phyloP scores from a whole-genome alignment of 2,329 filamentous ascomycete species.

The Drechmeria coniospora region DNA sequence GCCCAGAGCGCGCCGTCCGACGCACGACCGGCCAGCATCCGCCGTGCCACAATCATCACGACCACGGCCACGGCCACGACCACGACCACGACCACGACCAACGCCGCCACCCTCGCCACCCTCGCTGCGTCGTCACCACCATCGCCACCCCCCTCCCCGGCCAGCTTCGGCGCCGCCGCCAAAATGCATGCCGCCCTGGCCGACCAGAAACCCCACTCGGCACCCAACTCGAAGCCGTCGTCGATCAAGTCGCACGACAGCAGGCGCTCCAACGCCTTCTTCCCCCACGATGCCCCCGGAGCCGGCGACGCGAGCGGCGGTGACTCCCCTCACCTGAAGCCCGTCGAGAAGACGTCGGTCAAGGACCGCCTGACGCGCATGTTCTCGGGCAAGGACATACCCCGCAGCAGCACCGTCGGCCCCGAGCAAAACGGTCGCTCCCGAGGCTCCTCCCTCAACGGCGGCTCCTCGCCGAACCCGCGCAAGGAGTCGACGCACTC shows the following conservation, averaged over 20 bases:
- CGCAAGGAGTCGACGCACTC: slow-evolving; percentile 28
- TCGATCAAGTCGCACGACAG: slow-evolving; percentile 33
- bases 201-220: slow-evolving; percentile 23
- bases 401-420: slow-evolving; percentile 18
- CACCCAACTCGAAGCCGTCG: slow-evolving; percentile 31
- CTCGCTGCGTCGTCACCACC: slow-evolving; percentile 1
- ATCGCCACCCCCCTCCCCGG: slow-evolving; percentile 1
- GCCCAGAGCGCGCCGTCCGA: too few relatives aligned
- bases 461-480: slow-evolving; percentile 19
- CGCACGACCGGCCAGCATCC: too few relatives aligned
- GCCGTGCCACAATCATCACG: not conserved
- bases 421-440: slow-evolving; percentile 17
- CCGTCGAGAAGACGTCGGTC: slow-evolving; percentile 41
- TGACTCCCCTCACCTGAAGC: slow-evolving; percentile 14
- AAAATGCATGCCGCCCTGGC: slow-evolving; percentile 18
- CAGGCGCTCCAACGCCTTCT: slow-evolving; percentile 23
- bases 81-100: not conserved
- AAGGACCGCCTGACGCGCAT: slow-evolving; percentile 50
- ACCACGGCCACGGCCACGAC: too few relatives aligned
- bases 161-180: not conserved
- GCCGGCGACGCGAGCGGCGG: slow-evolving; percentile 8
- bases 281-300: slow-evolving; percentile 24
- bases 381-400: slow-evolving; percentile 43
- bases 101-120: not conserved
- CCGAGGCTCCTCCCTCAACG: slow-evolving; percentile 19